Evolutionary conservation across 2,329 filamentous ascomycete species (phyloP).

Genomic region (Epichloe festucae): DNA sequence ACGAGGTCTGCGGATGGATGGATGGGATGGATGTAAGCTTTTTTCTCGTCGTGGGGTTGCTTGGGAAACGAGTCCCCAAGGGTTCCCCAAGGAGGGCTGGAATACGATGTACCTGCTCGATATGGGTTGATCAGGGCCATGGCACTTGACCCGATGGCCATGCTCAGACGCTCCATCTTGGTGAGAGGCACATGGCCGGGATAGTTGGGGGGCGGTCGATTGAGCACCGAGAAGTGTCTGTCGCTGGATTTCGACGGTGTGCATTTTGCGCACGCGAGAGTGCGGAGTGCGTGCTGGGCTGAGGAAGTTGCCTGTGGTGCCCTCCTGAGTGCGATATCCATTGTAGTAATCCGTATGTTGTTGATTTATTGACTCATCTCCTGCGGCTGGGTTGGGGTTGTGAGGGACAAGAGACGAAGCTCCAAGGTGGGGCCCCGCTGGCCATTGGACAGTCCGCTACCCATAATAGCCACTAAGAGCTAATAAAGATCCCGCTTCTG

Average conservation of each 20-base stretch:
- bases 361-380: too few species aligned
- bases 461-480: too few species aligned
- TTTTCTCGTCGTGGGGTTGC: not conserved
- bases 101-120: conserved; percentile 48
- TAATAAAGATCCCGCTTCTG: too few species aligned
- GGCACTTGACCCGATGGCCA: conserved; percentile 53
- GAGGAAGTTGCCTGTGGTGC: conserved; percentile 9
- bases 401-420: not conserved
- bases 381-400: not conserved
- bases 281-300: conserved; percentile 9
- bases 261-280: not conserved
- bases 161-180: conserved; percentile 56
- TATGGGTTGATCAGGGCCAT: conserved; percentile 60
- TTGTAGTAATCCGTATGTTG: conserved; percentile 4
- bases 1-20: conserved; percentile 59
- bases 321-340: conserved; percentile 14
- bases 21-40: not conserved
- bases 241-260: conserved; percentile 1
- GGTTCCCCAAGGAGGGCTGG: not conserved
- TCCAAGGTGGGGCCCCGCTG: too few species aligned
- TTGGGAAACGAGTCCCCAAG: not conserved
- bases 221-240: conserved; percentile 60
- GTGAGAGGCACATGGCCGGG: conserved; percentile 87
- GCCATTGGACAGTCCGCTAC: too few species aligned
- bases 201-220: conserved; percentile 82